phyloP scores from a whole-genome alignment of 2,329 filamentous ascomycete genomes.

The Penicillium digitatum region DNA sequence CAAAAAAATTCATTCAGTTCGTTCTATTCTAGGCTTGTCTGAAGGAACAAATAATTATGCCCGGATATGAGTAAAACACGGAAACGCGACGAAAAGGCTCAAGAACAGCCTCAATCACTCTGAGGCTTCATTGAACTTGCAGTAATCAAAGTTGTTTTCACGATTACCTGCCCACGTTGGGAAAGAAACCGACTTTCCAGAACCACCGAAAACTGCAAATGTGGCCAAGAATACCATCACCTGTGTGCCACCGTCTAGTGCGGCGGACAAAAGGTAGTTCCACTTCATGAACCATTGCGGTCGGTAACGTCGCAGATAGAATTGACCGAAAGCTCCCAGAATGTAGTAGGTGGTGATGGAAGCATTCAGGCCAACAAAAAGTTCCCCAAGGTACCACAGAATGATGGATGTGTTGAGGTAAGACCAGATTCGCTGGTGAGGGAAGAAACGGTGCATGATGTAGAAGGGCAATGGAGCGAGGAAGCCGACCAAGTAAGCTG shows the following conservation, averaged over 20 bases:
- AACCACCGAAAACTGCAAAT: not conserved
- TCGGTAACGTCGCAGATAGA: not conserved
- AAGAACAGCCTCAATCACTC: not conserved
- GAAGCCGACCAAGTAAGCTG: not conserved
- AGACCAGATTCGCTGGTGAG: not conserved
- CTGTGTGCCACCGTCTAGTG: not conserved
- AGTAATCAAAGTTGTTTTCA: not conserved
- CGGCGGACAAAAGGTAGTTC: not conserved
- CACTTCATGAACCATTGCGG: not conserved
- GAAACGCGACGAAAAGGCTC: not conserved
- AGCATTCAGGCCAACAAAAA: not conserved
- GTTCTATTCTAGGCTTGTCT: not conserved
- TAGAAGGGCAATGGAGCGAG: not conserved
- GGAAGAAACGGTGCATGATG: not conserved
- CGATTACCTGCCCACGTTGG: not conserved
- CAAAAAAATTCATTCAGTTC: not conserved
- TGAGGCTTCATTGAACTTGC: not conserved
- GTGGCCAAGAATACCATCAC: not conserved
- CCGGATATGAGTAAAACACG: not conserved
- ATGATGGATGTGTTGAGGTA: not conserved
- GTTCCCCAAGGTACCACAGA: not conserved
- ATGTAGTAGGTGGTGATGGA: not conserved
- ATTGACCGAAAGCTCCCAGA: not conserved
- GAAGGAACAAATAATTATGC: not conserved
- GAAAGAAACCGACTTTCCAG: not conserved